A percentile compares a stretch with the other conserved stretches of the same genome.
These are phyloP conservation scores for Phytophthora capsici DNA, from an alignment of 352 stramenopile species.

Conservation along the genomic window DNA sequence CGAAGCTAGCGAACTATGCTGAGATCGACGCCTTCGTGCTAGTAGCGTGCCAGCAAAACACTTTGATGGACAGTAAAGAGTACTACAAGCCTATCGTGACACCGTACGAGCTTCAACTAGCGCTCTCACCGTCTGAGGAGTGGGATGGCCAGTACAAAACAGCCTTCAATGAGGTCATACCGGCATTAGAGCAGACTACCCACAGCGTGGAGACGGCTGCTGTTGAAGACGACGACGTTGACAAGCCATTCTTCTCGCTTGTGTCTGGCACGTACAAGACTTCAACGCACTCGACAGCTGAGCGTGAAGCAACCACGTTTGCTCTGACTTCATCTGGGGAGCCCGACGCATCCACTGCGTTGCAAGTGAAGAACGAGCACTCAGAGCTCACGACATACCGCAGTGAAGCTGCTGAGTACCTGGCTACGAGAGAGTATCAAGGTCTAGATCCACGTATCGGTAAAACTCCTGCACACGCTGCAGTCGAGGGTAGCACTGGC, in stretches of 20 bases:
- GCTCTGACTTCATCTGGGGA: constrained; percentile 38
- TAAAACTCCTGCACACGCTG: constrained; percentile 79
- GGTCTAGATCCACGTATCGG: constrained; percentile 85
- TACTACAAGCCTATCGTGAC: constrained; percentile 95
- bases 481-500: constrained; percentile 71
- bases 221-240: constrained; percentile 41
- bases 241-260: constrained; percentile 87
- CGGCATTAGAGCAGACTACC: constrained; percentile 50
- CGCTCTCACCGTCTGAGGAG: constrained; percentile 82
- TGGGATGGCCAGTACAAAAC: constrained; percentile 91
- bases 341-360: constrained; percentile 41
- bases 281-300: constrained; percentile 27
- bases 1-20: constrained; percentile 98
- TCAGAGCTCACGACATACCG: constrained; percentile 66
- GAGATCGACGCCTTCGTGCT: constrained; percentile 98
- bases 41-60: constrained; percentile 96
- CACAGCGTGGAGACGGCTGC: constrained; percentile 40
- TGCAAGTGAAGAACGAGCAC: constrained; percentile 64
- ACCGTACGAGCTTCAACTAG: constrained; percentile 95
- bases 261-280: constrained; percentile 79
- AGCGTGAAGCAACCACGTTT: constrained; percentile 22
- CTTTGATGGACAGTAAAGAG: constrained; percentile 92
- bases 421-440: constrained; percentile 74
- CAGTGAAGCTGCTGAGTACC: constrained; percentile 79
- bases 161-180: constrained; percentile 84